Evolutionary conservation across 805 yeast genomes (phyloP).

Genomic region (Ogataea trehalophila): DNA sequence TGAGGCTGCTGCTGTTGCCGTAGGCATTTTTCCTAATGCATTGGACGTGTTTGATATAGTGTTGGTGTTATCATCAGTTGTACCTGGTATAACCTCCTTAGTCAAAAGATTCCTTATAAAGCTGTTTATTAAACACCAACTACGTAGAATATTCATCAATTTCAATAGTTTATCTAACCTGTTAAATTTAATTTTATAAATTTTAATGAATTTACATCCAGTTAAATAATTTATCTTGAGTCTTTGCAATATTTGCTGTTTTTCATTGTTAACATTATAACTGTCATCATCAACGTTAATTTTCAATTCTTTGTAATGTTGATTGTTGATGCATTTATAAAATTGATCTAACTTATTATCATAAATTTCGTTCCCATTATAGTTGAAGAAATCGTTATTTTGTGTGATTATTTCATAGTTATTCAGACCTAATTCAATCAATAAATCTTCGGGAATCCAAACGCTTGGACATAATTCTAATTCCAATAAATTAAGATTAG

Average conservation of each 20-base stretch:
- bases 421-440: slow-evolving; percentile 18
- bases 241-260: background rate
- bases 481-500: slow-evolving; percentile 19
- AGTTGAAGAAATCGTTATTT: slow-evolving; percentile 21
- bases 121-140: slow-evolving; percentile 26
- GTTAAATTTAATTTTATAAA: slow-evolving; percentile 24
- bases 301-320: slow-evolving; percentile 11
- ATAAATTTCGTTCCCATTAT: slow-evolving; percentile 3
- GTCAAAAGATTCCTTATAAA: slow-evolving; percentile 18
- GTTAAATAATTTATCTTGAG: slow-evolving; percentile 16
- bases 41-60: background rate
- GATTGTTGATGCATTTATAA: slow-evolving; percentile 15
- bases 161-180: slow-evolving; percentile 14
- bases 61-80: too few relatives aligned
- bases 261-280: background rate
- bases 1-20: background rate
- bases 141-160: slow-evolving; percentile 20
- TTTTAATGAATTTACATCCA: slow-evolving; percentile 27
- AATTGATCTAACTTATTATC: slow-evolving; percentile 16
- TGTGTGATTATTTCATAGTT: slow-evolving; percentile 22
- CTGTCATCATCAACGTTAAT: background rate
- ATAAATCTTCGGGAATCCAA: slow-evolving; percentile 30
- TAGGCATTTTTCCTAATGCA: background rate
- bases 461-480: slow-evolving; percentile 29
- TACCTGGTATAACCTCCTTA: slow-evolving; percentile 1